A percentile compares a stretch with the other conserved stretches of the same genome.
phyloP scores from a whole-genome alignment of 1,284 basidiomycete genomes.

The Xanthoconium separans region DNA sequence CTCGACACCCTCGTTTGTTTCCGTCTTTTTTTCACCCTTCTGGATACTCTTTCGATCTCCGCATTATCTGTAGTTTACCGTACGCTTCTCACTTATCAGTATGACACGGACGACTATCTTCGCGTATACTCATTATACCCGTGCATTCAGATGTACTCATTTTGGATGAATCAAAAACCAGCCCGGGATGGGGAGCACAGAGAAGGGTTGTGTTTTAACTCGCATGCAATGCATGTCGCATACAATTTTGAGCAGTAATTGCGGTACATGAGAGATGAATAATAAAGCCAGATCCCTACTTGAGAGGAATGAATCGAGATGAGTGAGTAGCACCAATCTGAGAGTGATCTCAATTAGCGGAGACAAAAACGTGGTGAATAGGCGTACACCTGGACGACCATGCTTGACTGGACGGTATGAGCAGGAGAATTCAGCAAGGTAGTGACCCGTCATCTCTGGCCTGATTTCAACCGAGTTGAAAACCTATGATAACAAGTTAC shows the following conservation, averaged over 20 bases:
- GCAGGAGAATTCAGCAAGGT: slow-evolving; percentile 93
- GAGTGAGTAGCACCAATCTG: slow-evolving; percentile 91
- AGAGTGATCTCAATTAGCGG: slow-evolving; percentile 6
- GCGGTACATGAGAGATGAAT: slow-evolving; percentile 17
- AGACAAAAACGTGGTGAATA: background rate
- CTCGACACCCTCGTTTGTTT: slow-evolving; percentile 24
- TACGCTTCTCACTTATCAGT: slow-evolving; percentile 39
- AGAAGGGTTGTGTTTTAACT: background rate
- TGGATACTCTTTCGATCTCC: slow-evolving; percentile 32
- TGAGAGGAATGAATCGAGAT: slow-evolving; percentile 58
- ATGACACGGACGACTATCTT: slow-evolving; percentile 45
- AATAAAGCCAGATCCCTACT: slow-evolving; percentile 37
- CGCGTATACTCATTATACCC: slow-evolving; percentile 50
- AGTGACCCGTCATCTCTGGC: slow-evolving; percentile 99
- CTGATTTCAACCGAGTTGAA: slow-evolving; percentile 99
- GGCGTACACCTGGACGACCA: slow-evolving; percentile 90
- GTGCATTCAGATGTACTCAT: slow-evolving; percentile 42
- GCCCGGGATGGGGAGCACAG: slow-evolving; percentile 4
- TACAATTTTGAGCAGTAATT: slow-evolving; percentile 27
- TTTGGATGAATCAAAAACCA: slow-evolving; percentile 34
- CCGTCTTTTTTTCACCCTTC: slow-evolving; percentile 10
- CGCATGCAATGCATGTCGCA: slow-evolving; percentile 27
- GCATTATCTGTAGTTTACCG: slow-evolving; percentile 43
- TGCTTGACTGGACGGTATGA: slow-evolving; percentile 99
- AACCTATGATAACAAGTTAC: slow-evolving; percentile 48